Evolutionary conservation across 345 rosid species (phyloP).

Genomic region (thale cress (Arabidopsis thaliana)): DNA sequence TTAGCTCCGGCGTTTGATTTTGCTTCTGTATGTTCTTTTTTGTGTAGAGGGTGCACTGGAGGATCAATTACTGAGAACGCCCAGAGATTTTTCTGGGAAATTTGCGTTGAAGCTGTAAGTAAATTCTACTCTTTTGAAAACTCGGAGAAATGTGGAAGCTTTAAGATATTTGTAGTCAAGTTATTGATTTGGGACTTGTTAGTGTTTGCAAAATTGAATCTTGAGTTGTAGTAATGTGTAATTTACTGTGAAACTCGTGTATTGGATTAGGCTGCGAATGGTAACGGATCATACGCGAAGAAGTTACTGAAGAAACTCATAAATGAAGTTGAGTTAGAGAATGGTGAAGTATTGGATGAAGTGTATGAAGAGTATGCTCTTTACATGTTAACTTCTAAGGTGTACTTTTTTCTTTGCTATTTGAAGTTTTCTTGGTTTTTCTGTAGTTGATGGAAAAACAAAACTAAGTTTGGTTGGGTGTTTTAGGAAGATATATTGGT

Average conservation of each 20-base stretch:
- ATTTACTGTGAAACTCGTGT: constrained; percentile 18
- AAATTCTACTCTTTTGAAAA: constrained; percentile 10
- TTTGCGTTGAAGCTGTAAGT: constrained; percentile 64
- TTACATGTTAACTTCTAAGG: constrained; percentile 69
- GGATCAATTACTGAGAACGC: constrained; percentile 60
- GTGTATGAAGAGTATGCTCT: constrained; percentile 64
- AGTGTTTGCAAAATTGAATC: not conserved
- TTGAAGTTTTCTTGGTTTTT: not conserved
- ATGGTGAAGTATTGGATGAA: constrained; percentile 63
- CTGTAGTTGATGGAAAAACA: not conserved
- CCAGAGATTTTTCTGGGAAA: constrained; percentile 76
- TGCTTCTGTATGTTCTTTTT: not conserved
- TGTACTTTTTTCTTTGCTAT: constrained; percentile 21
- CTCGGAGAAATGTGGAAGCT: constrained; percentile 7
- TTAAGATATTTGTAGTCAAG: not conserved
- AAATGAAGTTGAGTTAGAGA: constrained; percentile 63
- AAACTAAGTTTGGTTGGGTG: constrained; percentile 15
- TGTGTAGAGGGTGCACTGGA: constrained; percentile 60
- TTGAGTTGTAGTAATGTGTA: constrained; percentile 9
- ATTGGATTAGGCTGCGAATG: constrained; percentile 53
- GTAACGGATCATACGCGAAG: constrained; percentile 57
- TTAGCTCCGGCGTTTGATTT: constrained; percentile 18
- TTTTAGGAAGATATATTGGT: constrained; percentile 52
- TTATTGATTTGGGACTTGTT: not conserved
- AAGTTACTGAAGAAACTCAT: constrained; percentile 75